Percentiles rank a stretch among this genome's conserved stretches.
These are phyloP conservation scores for Glycine tomentella DNA, from an alignment of 306 rosid genomes.

Conservation along the genomic window DNA sequence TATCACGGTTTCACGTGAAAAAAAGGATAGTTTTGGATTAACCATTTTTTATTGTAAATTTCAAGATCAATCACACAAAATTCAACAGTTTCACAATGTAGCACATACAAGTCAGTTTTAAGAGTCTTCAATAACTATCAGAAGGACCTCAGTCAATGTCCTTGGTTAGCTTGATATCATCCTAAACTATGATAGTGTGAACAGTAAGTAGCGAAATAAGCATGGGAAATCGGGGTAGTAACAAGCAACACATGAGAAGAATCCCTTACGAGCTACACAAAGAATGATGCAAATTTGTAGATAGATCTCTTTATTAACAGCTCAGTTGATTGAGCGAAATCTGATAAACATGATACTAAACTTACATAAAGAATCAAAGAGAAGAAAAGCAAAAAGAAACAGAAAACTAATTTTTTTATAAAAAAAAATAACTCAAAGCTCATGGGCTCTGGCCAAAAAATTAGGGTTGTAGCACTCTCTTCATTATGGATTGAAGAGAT, in stretches of 20 bases:
- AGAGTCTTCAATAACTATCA: neutral
- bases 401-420: neutral
- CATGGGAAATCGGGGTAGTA: neutral
- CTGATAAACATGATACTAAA: constrained; percentile 35
- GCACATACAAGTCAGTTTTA: neutral
- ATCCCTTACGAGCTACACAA: neutral
- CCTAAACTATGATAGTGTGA: neutral
- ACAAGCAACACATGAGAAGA: neutral
- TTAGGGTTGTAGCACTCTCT: constrained; percentile 28
- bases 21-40: too few species aligned
- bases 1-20: too few species aligned
- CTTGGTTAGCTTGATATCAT: constrained; percentile 10
- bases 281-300: constrained; percentile 36
- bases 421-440: constrained; percentile 14
- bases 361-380: constrained; percentile 50
- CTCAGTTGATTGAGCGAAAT: constrained; percentile 39
- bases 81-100: neutral
- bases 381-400: constrained; percentile 30
- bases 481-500: constrained; percentile 81
- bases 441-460: constrained; percentile 11
- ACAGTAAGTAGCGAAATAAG: constrained; percentile 14
- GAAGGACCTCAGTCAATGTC: neutral
- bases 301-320: constrained; percentile 36
- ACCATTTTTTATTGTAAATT: too few species aligned
- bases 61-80: too few species aligned